phyloP scores from a whole-genome alignment of 208 protist genomes.

The Leishmania tropica region DNA sequence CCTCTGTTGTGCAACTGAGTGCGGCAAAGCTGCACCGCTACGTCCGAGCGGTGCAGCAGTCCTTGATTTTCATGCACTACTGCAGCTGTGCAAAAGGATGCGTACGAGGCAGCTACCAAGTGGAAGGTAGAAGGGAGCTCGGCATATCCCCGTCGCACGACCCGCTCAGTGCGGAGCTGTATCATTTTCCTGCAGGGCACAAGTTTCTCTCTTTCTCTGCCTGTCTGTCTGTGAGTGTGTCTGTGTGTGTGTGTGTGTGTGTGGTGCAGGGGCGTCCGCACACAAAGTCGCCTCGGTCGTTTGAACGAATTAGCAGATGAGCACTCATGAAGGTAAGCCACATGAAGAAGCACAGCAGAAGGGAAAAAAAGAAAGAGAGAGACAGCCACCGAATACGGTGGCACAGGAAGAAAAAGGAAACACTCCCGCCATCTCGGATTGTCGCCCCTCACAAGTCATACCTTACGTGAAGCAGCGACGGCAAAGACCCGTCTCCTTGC shows the following conservation, averaged over 20 bases:
- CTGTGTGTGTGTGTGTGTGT: no score
- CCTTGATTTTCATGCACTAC: no score
- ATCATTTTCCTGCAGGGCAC: neutral
- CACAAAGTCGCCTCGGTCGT: neutral
- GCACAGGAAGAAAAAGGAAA: neutral
- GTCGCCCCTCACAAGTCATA: no score
- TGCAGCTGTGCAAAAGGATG: no score
- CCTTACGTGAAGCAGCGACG: slow-evolving; percentile 4
- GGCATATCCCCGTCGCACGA: no score
- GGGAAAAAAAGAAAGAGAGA: neutral
- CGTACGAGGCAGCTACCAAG: no score
- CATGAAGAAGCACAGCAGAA: neutral
- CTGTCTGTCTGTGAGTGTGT: no score
- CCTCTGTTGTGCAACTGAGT: neutral
- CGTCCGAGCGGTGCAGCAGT: neutral
- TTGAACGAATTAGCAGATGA: neutral
- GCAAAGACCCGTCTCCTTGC: slow-evolving; percentile 12
- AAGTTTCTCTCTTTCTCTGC: no score
- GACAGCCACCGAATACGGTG: neutral
- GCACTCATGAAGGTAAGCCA: neutral
- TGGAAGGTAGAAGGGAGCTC: no score
- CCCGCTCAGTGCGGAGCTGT: no score
- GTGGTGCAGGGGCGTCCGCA: neutral
- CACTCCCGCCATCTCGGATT: neutral
- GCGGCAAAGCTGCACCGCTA: neutral